A percentile compares a stretch with the other conserved stretches of the same genome.
Conservation (phyloP, 2,329 filamentous ascomycete genomes). For the Cryphonectria carpinicola region DNA sequence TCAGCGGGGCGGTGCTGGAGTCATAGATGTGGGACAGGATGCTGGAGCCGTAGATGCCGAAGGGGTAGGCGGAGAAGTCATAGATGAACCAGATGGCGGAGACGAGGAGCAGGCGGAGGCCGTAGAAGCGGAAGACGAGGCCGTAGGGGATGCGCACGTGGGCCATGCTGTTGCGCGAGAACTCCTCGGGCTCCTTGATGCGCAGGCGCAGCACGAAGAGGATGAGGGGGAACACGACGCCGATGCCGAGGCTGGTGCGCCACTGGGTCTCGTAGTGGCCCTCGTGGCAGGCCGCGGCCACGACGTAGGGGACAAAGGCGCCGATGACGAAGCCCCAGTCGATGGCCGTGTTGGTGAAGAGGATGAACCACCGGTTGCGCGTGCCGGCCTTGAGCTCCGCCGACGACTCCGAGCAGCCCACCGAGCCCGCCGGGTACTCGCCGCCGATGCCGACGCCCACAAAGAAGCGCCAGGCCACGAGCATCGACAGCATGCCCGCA, state of each 20-base stretch:
- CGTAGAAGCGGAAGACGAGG: slow-evolving; percentile 68
- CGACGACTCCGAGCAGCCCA: slow-evolving; percentile 81
- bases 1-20: slow-evolving; percentile 59
- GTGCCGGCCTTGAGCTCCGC: slow-evolving; percentile 80
- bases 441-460: slow-evolving; percentile 78
- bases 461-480: slow-evolving; percentile 69
- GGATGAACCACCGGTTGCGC: slow-evolving; percentile 87
- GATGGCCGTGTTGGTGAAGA: slow-evolving; percentile 89
- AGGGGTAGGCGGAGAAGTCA: slow-evolving; percentile 78
- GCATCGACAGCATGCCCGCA: slow-evolving; percentile 47
- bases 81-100: slow-evolving; percentile 73
- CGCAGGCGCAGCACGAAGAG: slow-evolving; percentile 73
- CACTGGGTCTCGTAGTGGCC: slow-evolving; percentile 69
- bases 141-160: slow-evolving; percentile 59
- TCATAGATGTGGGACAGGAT: slow-evolving; percentile 72
- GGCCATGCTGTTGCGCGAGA: slow-evolving; percentile 70
- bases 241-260: slow-evolving; percentile 79
- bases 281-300: slow-evolving; percentile 60
- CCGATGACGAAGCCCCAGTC: slow-evolving; percentile 79
- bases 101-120: slow-evolving; percentile 71
- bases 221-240: slow-evolving; percentile 74
- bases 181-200: slow-evolving; percentile 79
- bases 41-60: slow-evolving; percentile 80
- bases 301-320: slow-evolving; percentile 46
- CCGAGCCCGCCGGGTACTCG: slow-evolving; percentile 81